Conservation (phyloP, 768 basidiomycete species). For the Chiua virens region DNA sequence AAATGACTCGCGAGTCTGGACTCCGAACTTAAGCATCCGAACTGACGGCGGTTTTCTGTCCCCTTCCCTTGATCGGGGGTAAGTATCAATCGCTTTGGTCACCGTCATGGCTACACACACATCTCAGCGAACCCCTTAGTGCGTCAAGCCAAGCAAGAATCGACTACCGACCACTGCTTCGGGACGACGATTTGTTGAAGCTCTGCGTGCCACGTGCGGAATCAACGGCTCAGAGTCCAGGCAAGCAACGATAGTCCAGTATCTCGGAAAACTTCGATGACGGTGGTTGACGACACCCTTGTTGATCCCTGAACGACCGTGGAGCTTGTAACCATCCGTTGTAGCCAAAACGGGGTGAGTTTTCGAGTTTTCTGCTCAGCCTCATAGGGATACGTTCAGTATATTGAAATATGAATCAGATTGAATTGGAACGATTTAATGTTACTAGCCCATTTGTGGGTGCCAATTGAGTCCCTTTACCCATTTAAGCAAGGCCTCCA, state of each 20-base stretch:
- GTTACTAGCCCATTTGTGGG: slow-evolving; percentile 12
- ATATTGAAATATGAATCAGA: slow-evolving; percentile 4
- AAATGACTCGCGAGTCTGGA: too few species aligned
- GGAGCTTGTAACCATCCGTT: neutral
- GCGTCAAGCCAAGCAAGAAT: neutral
- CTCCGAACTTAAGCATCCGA: too few species aligned
- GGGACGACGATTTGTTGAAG: too few species aligned
- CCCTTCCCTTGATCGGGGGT: too few species aligned
- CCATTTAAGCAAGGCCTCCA: slow-evolving; percentile 22
- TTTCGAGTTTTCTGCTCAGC: slow-evolving; percentile 6
- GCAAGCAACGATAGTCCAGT: too few species aligned
- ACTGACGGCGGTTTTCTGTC: too few species aligned
- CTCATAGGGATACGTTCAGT: neutral
- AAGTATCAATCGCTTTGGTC: slow-evolving; percentile 3
- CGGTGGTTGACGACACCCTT: too few species aligned
- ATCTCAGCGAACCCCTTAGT: neutral
- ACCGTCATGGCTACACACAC: neutral
- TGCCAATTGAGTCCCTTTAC: slow-evolving; percentile 12
- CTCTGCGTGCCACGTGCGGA: too few species aligned
- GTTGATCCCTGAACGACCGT: too few species aligned
- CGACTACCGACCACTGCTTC: slow-evolving; percentile 10
- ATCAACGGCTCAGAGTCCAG: too few species aligned
- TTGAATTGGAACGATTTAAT: neutral
- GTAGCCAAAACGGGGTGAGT: neutral
- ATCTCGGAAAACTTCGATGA: too few species aligned